phyloP scores from a whole-genome alignment of 352 stramenopile genomes.

The Nothophytophthora sp. region DNA sequence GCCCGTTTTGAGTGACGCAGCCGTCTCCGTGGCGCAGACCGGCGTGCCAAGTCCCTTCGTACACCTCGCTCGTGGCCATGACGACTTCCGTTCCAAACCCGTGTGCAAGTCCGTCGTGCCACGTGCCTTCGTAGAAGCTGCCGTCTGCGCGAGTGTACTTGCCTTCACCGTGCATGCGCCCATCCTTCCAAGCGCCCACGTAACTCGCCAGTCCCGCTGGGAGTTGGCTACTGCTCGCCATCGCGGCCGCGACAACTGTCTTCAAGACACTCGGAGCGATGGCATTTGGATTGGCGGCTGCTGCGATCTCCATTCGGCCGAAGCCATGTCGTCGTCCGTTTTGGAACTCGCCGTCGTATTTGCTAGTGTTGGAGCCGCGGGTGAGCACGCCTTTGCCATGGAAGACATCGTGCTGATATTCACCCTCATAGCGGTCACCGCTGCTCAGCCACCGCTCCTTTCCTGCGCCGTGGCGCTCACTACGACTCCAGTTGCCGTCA shows the following conservation, averaged over 20 bases:
- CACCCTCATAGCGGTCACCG: constrained; percentile 66
- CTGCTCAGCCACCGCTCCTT: constrained; percentile 55
- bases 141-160: constrained; percentile 61
- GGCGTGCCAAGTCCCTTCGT: constrained; percentile 59
- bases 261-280: constrained; percentile 15
- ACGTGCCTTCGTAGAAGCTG: constrained; percentile 68
- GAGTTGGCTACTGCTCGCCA: constrained; percentile 1
- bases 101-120: constrained; percentile 59
- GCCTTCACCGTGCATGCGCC: constrained; percentile 65
- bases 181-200: constrained; percentile 61
- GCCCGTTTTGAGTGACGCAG: constrained; percentile 40
- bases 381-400: constrained; percentile 57
- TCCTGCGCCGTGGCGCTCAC: constrained; percentile 49
- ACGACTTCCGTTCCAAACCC: constrained; percentile 56
- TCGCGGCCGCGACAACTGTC: constrained; percentile 16
- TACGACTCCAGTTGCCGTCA: constrained; percentile 62
- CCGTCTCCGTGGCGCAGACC: constrained; percentile 65
- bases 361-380: constrained; percentile 35
- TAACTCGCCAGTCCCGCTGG: constrained; percentile 33
- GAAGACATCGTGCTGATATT: constrained; percentile 55
- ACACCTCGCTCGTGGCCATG: constrained; percentile 44
- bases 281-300: neutral
- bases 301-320: constrained; percentile 64
- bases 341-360: constrained; percentile 66
- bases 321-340: constrained; percentile 50